A percentile compares a stretch with the other conserved stretches of the same genome.
Evolutionary conservation across 768 basidiomycete genomes (phyloP).

Genomic region (Lactarius sp.): DNA sequence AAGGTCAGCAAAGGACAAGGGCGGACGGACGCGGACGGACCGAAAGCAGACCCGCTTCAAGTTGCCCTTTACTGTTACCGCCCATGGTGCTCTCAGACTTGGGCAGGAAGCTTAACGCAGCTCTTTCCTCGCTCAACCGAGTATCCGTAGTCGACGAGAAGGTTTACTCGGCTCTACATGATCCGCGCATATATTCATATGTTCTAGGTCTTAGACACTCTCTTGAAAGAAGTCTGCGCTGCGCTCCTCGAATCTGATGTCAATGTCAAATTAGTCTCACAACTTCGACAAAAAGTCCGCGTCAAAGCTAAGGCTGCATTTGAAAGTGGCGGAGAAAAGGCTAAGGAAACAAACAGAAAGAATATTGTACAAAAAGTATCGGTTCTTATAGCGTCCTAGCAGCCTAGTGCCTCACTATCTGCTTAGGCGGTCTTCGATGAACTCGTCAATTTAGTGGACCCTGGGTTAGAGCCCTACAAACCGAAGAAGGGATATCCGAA

Average conservation of each 20-base stretch:
- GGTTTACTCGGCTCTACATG: conserved; percentile 39
- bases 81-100: conserved; percentile 95
- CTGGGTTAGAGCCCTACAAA: conserved; percentile 92
- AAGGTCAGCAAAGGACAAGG: neutral
- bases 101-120: conserved; percentile 89
- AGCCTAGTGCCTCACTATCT: conserved; percentile 4
- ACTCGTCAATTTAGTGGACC: conserved; percentile 90
- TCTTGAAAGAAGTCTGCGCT: conserved; percentile 91
- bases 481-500: conserved; percentile 93
- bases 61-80: conserved; percentile 4
- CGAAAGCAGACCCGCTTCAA: conserved; percentile 16
- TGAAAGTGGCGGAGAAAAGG: conserved; percentile 63
- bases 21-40: conserved; percentile 13
- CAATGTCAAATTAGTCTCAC: conserved; percentile 93
- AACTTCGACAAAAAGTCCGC: conserved; percentile 85
- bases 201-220: conserved; percentile 81
- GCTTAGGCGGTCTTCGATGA: conserved; percentile 92
- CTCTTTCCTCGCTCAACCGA: conserved; percentile 83
- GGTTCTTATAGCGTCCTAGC: neutral
- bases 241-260: conserved; percentile 96
- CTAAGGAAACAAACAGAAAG: conserved; percentile 77
- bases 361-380: conserved; percentile 87
- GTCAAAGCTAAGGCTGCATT: conserved; percentile 79
- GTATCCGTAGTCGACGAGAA: conserved; percentile 89
- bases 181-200: conserved; percentile 11